These are phyloP conservation scores for Gastrolobium bilobum DNA, from an alignment of 306 rosid species.

Conservation along the genomic window DNA sequence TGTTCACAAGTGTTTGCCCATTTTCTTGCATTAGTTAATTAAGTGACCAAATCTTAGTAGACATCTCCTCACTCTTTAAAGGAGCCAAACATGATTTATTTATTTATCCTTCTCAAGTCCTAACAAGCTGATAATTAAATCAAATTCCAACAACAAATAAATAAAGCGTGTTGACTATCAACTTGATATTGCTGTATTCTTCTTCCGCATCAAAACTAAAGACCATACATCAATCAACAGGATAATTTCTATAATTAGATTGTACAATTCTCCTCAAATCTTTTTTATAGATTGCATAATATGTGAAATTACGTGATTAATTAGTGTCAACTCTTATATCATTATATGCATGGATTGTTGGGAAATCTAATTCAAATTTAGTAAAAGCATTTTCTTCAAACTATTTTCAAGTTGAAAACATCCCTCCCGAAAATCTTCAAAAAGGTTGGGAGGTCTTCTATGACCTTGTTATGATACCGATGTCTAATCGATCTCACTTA, in stretches of 20 bases:
- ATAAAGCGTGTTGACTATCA: slow-evolving; percentile 15
- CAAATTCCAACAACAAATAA: slow-evolving; percentile 7
- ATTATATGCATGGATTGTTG: neutral
- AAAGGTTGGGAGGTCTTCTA: no score
- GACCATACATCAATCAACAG: slow-evolving; percentile 35
- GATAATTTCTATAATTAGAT: slow-evolving; percentile 42
- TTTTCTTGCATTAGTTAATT: no score
- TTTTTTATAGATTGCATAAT: neutral
- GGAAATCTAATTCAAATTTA: slow-evolving; percentile 16
- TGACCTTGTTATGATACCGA: no score
- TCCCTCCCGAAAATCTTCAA: no score
- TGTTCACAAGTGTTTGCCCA: no score
- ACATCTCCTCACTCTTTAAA: neutral
- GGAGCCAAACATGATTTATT: neutral
- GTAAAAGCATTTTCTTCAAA: slow-evolving; percentile 29
- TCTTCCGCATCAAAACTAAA: slow-evolving; percentile 20
- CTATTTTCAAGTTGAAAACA: neutral
- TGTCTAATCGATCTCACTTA: no score
- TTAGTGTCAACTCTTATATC: slow-evolving; percentile 7
- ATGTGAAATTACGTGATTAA: slow-evolving; percentile 16
- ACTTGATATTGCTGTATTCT: slow-evolving; percentile 8
- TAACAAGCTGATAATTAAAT: neutral
- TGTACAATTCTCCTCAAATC: slow-evolving; percentile 1
- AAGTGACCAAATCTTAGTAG: neutral
- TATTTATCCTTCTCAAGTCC: neutral